Evolutionary conservation across 164 flowering plant genomes (phyloP).

Genomic region (Cinnamomum micranthum): DNA sequence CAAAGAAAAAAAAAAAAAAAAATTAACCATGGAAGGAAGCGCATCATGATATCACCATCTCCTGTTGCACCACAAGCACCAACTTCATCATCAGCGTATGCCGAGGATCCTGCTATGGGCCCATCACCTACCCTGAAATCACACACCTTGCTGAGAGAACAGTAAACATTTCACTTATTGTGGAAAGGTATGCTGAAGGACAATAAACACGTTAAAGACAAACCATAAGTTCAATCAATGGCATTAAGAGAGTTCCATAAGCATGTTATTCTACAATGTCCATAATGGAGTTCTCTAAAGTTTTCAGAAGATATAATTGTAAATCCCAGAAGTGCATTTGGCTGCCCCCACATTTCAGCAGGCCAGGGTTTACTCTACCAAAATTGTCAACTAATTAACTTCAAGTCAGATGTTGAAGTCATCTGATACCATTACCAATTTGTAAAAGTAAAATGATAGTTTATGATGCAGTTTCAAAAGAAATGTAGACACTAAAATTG

Average conservation of each 20-base stretch:
- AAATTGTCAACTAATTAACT: no score
- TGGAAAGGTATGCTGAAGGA: neutral
- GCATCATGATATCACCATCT: slow-evolving; percentile 99
- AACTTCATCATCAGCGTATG: slow-evolving; percentile 89
- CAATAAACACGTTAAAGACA: neutral
- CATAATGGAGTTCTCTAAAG: no score
- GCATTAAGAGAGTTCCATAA: neutral
- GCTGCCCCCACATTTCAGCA: no score
- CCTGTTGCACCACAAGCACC: slow-evolving; percentile 99
- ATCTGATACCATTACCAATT: no score
- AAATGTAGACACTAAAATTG: no score
- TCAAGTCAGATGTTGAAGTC: no score
- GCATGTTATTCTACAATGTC: no score
- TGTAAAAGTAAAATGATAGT: no score
- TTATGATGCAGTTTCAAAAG: no score
- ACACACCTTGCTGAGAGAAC: neutral
- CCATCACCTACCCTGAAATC: slow-evolving; percentile 91
- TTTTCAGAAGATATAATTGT: no score
- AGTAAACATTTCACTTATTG: neutral
- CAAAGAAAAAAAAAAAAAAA: neutral
- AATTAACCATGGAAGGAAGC: slow-evolving; percentile 90
- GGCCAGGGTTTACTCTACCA: no score
- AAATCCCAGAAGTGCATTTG: no score
- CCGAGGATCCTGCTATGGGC: slow-evolving; percentile 91
- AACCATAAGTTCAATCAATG: neutral